Evolutionary conservation across 306 rosid species (phyloP), one percentile per base, ranked within the genome.

Genomic region (Rosa lucieae): DNA sequence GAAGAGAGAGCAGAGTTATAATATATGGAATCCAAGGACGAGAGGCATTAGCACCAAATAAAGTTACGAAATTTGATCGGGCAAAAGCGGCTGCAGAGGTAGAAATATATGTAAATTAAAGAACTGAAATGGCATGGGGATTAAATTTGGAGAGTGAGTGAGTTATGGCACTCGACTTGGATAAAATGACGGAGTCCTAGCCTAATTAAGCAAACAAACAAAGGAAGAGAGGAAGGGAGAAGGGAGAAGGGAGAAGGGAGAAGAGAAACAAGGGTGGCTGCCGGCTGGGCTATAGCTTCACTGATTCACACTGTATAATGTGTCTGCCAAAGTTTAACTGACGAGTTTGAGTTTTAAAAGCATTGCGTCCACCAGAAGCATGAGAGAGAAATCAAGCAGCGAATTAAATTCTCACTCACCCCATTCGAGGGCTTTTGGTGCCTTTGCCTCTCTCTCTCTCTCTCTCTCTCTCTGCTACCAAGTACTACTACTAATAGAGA

Each of bases 301-400:
- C 26, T 39, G 10, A 29, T 29, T 35, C 49, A 44, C 40, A 56
- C 43, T 14, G 70, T 65, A 17, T 65, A 13, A 63, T 63, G 20
- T 63, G 42, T 62, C 18, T 23, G 67, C 37, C 67, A 67, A 82
- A 75, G 76, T 77, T 94, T 91, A 92, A 94, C 97, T 37, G 94
- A 67, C 3, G 48, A 67, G 71, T 67, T 67, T 73, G 86, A 76
- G 90, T 76, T 84, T 89, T 91, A 75, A 91, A 88, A 82, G 92
- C 89, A 68, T 72, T 84, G 70, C 15, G 8, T 32, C 46, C n/a
- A 32, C 79, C 32, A 37, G 58, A 66, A 76, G 52, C 47, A 62
- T 15, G 79, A 78, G 72, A 62, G 67, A 67, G 62, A 82, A 67
- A 58, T 76, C 74, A 73, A 82, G 76, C 66, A 74, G 83, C 49